Evolutionary conservation across 2,329 filamentous ascomycete genomes (phyloP), one percentile per base, ranked within the genome.

Genomic region (Pseudogymnoascus pannorum): DNA sequence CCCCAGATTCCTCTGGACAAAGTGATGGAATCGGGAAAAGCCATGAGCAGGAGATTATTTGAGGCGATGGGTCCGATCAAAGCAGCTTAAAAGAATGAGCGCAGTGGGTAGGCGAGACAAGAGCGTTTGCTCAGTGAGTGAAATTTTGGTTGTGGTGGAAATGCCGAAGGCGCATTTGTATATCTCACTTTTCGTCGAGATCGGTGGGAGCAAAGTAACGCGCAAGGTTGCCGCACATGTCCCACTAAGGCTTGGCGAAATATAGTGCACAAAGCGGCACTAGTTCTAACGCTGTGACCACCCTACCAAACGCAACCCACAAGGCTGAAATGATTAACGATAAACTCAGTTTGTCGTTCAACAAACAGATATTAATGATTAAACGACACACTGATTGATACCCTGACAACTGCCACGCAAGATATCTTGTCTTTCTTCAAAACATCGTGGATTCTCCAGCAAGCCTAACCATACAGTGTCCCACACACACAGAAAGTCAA

Each of bases 401-500:
- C 26, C 26, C 16, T 31, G 48, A 31, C 48, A 33, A 33, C 48
- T 18, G 8, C 20, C 26, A 31, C 48, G 1, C n/a, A 54, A 54
- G 11, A 54, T 54, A 54, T 20, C 31, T 8, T 54, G 5, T 54
- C 48, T 54, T 31, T 31, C 16, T 20, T 18, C 3, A 54, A 26
- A 14, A 5, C 11, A 54, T 12, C 5, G 18, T 54, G 16, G 1
- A 54, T 54, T 54, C n/a, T 4, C 11, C 16, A 54, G 11, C n/a
- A 54, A 20, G 11, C n/a, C 26, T 54, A 54, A 54, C 48, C 26
- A 54, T 54, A 54, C 5, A 54, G 48, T 58, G 44, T 48, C 36
- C 59, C 58, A 29, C 61, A 62, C 61, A 62, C 54, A 66, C 63
- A 68, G 68, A 61, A 36, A 61, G 14, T 61, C 29, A 24, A 57